Evolutionary conservation across 169 alveolate species (phyloP).

Genomic region (Plasmodium adleri): DNA sequence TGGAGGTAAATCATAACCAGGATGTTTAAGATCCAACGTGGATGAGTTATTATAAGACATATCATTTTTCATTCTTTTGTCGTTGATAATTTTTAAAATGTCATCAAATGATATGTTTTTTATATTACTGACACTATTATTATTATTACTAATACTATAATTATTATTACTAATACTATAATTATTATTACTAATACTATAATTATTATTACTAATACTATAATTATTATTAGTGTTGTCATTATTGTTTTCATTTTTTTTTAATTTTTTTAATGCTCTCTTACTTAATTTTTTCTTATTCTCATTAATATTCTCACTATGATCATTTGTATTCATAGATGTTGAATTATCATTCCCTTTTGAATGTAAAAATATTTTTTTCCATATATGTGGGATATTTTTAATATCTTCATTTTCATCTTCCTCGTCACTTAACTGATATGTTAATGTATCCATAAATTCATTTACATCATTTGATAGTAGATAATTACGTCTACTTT

Average conservation of each 20-base stretch:
- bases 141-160: too few species aligned
- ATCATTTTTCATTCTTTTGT: slow-evolving; percentile 41
- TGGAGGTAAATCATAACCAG: slow-evolving; percentile 80
- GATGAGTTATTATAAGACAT: neutral
- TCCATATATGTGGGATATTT: neutral
- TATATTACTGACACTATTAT: neutral
- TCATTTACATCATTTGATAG: neutral
- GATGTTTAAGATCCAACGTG: slow-evolving; percentile 56
- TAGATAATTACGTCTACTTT: neutral
- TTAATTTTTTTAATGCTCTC: slow-evolving; percentile 48
- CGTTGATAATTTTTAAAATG: slow-evolving; percentile 65
- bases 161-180: too few species aligned
- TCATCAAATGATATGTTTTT: slow-evolving; percentile 63
- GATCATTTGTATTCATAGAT: neutral
- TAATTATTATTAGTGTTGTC: neutral
- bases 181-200: neutral
- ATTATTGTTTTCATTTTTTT: neutral
- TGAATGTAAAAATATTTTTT: neutral
- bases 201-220: too few species aligned
- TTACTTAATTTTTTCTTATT: slow-evolving; percentile 51
- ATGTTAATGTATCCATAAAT: slow-evolving; percentile 24
- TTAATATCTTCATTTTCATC: slow-evolving; percentile 4
- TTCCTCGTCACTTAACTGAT: slow-evolving; percentile 56
- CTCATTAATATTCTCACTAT: neutral
- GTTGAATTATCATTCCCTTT: neutral